Base-by-base conservation (phyloP, 768 basidiomycete genomes). In the Exidia glandulosa region DNA sequence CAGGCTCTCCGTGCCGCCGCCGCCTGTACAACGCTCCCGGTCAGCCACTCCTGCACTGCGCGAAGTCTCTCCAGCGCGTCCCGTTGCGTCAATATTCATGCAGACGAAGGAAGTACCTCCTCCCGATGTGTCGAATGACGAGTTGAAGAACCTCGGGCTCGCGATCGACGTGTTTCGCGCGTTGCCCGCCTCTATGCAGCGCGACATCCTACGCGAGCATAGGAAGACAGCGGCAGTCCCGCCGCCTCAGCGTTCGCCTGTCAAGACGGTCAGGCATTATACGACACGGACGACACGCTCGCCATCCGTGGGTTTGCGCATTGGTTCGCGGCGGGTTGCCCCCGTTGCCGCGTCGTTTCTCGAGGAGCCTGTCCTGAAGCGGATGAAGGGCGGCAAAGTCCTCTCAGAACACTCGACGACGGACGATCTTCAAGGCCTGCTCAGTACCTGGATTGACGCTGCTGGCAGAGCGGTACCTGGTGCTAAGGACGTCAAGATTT, bases 381-480 rank as follows among this genome's bases (percentile, higher is more conserved):
- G 81, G 32, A 79, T 79, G 55, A 74, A 76, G 57, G 56, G 62
- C 56, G 79, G 77, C 61, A 77, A 78, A 29, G 79, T 83, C 70
- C 85, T 82, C 66, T 61, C 83, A 37, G 71, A 74, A 54, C 84
- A 86, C 57, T 79, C 78, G 13, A 83, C 87, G 66, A 79, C 83
- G 25, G 80, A 80, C 29, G 90, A 93, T 62, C 79, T 97, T 14
- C 84, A 90, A 70, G 71, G 71, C 3, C 77, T 87, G 25, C 77
- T 97, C 41, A 84, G 85, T 63, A 69, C 75, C 34, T 97, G 94
- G 94, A 83, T 97, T 7, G 75, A 80, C 50, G 72, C 36, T 10
- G 76, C 1, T 86, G 88, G 61, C 71, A 72, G 56, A 76, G 76
- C 77, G 64, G 78, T 77, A n/a, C 93, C 93, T 41, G 84, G 85